Evolutionary conservation across 768 basidiomycete species (phyloP).

Genomic region (Kwoniella sp.): DNA sequence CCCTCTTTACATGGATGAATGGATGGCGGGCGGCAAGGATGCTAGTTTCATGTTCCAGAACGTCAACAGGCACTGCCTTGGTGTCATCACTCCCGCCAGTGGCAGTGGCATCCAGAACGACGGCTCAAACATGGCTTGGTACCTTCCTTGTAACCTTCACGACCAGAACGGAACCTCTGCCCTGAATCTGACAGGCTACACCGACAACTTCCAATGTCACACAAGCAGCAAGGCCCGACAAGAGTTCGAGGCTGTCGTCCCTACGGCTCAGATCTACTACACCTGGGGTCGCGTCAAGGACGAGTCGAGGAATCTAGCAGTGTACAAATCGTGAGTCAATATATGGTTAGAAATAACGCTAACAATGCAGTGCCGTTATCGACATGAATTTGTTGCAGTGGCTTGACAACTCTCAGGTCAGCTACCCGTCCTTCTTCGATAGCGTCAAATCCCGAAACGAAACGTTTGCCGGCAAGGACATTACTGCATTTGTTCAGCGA

Average conservation of each 20-base stretch:
- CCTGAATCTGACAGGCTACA: slow-evolving; percentile 73
- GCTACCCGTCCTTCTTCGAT: slow-evolving; percentile 81
- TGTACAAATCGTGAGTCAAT: slow-evolving; percentile 80
- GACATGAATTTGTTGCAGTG: slow-evolving; percentile 82
- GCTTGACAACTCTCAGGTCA: slow-evolving; percentile 78
- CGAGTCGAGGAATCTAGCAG: slow-evolving; percentile 76
- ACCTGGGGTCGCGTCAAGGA: slow-evolving; percentile 83
- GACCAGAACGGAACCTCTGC: slow-evolving; percentile 68
- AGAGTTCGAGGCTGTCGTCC: slow-evolving; percentile 61
- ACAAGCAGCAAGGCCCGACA: slow-evolving; percentile 62
- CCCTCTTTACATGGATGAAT: slow-evolving; percentile 76
- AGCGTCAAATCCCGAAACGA: slow-evolving; percentile 69
- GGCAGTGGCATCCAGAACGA: slow-evolving; percentile 70
- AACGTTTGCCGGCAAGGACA: slow-evolving; percentile 77
- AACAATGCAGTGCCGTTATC: slow-evolving; percentile 70
- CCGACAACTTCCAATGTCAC: slow-evolving; percentile 72
- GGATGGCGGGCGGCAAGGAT: slow-evolving; percentile 81
- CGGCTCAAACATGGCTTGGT: slow-evolving; percentile 77
- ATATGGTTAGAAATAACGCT: slow-evolving; percentile 1
- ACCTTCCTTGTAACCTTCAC: slow-evolving; percentile 94
- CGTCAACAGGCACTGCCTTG: slow-evolving; percentile 78
- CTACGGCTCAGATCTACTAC: slow-evolving; percentile 87
- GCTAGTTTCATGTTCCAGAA: slow-evolving; percentile 94
- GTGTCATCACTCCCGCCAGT: slow-evolving; percentile 70
- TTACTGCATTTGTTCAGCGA: slow-evolving; percentile 82